These are phyloP conservation scores for Phlebopus sp. DNA, from an alignment of 1,284 basidiomycete genomes.

Conservation along the genomic window DNA sequence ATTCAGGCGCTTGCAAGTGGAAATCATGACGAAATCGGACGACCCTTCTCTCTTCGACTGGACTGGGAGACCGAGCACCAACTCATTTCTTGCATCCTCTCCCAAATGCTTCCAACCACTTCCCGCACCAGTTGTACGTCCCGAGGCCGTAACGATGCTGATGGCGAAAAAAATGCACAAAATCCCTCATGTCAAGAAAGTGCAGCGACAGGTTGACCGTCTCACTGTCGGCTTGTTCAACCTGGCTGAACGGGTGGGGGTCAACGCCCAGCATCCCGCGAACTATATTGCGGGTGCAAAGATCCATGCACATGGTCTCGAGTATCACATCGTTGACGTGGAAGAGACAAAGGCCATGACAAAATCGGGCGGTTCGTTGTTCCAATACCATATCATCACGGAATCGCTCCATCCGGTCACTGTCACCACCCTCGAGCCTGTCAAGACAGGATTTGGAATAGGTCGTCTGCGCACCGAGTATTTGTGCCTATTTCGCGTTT, in stretches of 20 bases:
- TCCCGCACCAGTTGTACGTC: conserved; percentile 11
- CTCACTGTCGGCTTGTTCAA: conserved; percentile 20
- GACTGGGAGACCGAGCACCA: conserved; percentile 15
- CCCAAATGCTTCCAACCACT: conserved; percentile 23
- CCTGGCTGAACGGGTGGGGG: conserved; percentile 16
- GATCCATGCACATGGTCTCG: conserved; percentile 21
- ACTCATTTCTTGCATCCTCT: conserved; percentile 15
- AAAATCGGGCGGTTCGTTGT: conserved; percentile 2
- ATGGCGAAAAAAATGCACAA: conserved; percentile 5
- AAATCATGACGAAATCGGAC: conserved; percentile 21
- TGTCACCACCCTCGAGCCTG: conserved; percentile 18
- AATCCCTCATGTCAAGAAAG: conserved; percentile 11
- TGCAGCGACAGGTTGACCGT: conserved; percentile 13
- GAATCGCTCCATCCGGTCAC: conserved; percentile 22
- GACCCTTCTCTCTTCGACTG: conserved; percentile 23
- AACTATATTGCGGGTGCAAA: conserved; percentile 21
- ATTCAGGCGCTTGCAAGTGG: conserved; percentile 21
- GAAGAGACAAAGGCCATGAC: conserved; percentile 18
- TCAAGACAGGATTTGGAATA: conserved; percentile 16
- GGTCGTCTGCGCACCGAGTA: conserved; percentile 18
- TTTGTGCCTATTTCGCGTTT: conserved; percentile 18
- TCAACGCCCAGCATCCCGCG: conserved; percentile 21
- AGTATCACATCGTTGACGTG: conserved; percentile 15
- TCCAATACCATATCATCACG: conserved; percentile 16
- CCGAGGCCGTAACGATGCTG: conserved; percentile 15